Base-by-base conservation (phyloP, 2,329 filamentous ascomycete species). In the Alternaria novae-zelandiae region DNA sequence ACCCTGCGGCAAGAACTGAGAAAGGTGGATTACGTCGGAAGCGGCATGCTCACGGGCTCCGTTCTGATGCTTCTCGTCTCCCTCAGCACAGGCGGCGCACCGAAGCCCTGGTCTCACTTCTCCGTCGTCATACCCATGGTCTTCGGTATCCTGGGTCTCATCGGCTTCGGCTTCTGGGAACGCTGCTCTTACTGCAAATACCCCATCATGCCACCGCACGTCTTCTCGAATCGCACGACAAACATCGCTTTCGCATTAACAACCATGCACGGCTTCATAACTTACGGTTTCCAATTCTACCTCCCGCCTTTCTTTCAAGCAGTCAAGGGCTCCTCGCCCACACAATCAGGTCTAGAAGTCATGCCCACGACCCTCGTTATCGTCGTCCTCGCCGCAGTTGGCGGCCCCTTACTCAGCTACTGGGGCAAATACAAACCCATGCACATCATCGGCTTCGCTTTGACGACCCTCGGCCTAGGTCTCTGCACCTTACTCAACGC, bases 221-320 rank as follows among this genome's bases (percentile, higher is more conserved):
- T 86, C 28, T 85, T 87, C 70, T 72, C 67, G 1, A 84, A 82
- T 67, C 76, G 81, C 4, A 84, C 83, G 68, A 70, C 74, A 1
- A 64, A 70, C 26, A 71, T 78, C 25, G 74, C 76, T 47, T 83
- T 82, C 63, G 69, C 65, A 13, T 67, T 79, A 6, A 76, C 71
- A 4, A 63, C 78, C 2, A 76, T 81, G 23, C 70, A 74, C 25
- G 70, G 70, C 17, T 73, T 77, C 54, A 58, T 77, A 20, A 70
- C 68, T 0, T 75, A 76, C 41, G 69, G 74, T 13, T 66, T 76
- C 41, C 67, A 72, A 25, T 75, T 73, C 56, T 76, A 70, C 47
- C 70, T 76, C 2, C 72, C 72, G 8, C 62, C 69, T 4, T 78
- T 69, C 67, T 78, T 78, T 54, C 74, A 78, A 54, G 73, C 70